Percentiles rank a stretch among this genome's conserved stretches.
phyloP scores from a whole-genome alignment of 352 stramenopile species.

The Globisporangium paroecandrum region DNA sequence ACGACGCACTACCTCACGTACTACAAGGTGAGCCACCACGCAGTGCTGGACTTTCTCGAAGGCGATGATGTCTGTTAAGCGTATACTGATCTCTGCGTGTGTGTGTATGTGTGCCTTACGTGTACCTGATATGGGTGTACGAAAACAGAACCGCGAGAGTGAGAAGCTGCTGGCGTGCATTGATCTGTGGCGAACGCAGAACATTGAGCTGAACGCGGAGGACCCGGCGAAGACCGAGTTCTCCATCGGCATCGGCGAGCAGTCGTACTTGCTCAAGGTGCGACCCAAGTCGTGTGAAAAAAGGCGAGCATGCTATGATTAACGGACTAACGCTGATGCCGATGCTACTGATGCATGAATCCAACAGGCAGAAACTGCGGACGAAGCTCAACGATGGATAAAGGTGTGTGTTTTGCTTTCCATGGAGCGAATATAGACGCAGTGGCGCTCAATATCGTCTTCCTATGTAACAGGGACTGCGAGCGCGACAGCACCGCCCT shows the following conservation, averaged over 20 bases:
- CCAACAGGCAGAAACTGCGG: constrained; percentile 53
- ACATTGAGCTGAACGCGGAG: constrained; percentile 60
- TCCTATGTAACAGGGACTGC: constrained; percentile 41
- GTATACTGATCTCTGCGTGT: background rate
- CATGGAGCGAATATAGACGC: too few relatives aligned
- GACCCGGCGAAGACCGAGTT: constrained; percentile 73
- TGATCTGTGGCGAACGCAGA: constrained; percentile 82
- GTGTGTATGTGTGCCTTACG: background rate
- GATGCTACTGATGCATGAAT: background rate
- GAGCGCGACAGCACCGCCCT: constrained; percentile 63
- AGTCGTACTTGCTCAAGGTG: constrained; percentile 83
- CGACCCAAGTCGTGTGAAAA: background rate
- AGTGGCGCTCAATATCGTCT: too few relatives aligned
- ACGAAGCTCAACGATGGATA: constrained; percentile 62
- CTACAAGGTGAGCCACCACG: constrained; percentile 89
- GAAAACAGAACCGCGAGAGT: constrained; percentile 68
- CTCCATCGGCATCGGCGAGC: constrained; percentile 81
- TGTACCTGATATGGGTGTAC: background rate
- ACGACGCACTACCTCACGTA: constrained; percentile 98
- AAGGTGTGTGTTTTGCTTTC: constrained; percentile 24
- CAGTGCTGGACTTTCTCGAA: background rate
- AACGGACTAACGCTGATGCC: background rate
- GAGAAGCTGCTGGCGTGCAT: constrained; percentile 88
- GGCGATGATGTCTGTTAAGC: too few relatives aligned
- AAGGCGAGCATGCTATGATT: background rate